phyloP scores from a whole-genome alignment of 225 moss, liverwort and hornwort species.

The Pseudisothecium myosuroides region DNA sequence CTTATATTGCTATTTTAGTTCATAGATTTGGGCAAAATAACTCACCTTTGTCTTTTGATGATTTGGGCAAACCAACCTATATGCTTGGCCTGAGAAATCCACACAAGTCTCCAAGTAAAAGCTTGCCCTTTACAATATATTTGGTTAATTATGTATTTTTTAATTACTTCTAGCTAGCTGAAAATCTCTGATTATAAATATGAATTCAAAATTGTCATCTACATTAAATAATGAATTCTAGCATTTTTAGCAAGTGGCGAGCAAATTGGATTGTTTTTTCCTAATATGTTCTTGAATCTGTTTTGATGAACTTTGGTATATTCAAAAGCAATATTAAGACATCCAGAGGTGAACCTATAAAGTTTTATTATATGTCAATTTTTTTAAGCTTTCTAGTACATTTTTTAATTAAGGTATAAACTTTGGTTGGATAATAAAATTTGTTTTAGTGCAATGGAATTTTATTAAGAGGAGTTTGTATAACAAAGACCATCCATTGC shows the following conservation, averaged over 20 bases:
- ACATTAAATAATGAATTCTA: too few species aligned
- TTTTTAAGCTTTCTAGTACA: not conserved
- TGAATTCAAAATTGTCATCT: fast-evolving
- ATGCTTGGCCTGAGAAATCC: not conserved
- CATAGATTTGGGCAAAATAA: not conserved
- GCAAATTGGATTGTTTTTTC: not conserved
- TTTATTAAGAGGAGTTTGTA: not conserved
- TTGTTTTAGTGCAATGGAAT: too few species aligned
- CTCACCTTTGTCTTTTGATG: not conserved
- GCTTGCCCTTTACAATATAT: not conserved
- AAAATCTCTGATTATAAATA: not conserved
- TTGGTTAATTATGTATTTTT: not conserved
- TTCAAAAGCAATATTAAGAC: not conserved
- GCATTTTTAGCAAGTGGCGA: fast-evolving
- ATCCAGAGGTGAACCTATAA: not conserved
- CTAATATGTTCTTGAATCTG: too few species aligned
- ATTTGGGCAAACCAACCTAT: not conserved
- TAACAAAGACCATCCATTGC: not conserved
- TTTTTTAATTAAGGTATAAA: not conserved
- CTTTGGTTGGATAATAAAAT: not conserved
- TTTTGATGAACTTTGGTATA: not conserved
- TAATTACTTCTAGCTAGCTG: not conserved
- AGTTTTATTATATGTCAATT: not conserved
- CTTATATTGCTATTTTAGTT: not conserved
- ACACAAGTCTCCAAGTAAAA: not conserved